These are phyloP conservation scores for Paraphoma sp. DNA, from an alignment of 2,329 filamentous ascomycete genomes.

Conservation along the genomic window DNA sequence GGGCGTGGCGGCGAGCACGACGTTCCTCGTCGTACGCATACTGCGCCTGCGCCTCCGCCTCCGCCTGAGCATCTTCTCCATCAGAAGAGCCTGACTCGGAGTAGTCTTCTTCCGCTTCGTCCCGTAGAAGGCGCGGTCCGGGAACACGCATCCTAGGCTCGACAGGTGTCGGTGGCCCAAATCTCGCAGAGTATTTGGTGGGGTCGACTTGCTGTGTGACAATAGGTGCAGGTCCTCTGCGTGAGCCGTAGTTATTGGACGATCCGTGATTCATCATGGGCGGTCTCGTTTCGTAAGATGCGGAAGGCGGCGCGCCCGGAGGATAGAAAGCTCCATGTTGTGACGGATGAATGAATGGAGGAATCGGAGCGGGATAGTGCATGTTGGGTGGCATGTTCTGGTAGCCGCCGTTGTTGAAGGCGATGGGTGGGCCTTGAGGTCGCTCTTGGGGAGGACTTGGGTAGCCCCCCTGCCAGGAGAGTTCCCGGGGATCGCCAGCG, in stretches of 20 bases:
- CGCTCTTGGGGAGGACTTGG: conserved; percentile 28
- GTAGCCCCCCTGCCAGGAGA: conserved; percentile 28
- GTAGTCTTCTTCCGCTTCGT: conserved; percentile 12
- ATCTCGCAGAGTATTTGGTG: conserved; percentile 39
- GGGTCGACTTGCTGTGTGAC: conserved; percentile 31
- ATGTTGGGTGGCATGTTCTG: conserved; percentile 24
- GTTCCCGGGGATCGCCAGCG: conserved; percentile 29
- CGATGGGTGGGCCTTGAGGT: conserved; percentile 37
- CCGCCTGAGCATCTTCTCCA: conserved; percentile 4
- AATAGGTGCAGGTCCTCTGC: conserved; percentile 22
- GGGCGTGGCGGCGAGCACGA: background rate
- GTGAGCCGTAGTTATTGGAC: conserved; percentile 27
- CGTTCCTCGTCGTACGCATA: conserved; percentile 10
- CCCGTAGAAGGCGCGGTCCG: conserved; percentile 2
- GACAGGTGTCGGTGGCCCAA: conserved; percentile 14
- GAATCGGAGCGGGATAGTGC: background rate
- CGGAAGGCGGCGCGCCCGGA: conserved; percentile 20
- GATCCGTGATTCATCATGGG: conserved; percentile 26
- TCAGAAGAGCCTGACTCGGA: conserved; percentile 25
- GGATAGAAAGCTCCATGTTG: conserved; percentile 20
- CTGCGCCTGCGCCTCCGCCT: background rate
- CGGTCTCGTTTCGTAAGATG: conserved; percentile 32
- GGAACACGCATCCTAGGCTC: background rate
- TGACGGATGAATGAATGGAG: conserved; percentile 12
- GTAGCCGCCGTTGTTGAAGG: conserved; percentile 15